A percentile compares a stretch with the other conserved stretches of the same genome.
Evolutionary conservation across 768 basidiomycete species (phyloP).

Genomic region (Rhizopogon roseolus): DNA sequence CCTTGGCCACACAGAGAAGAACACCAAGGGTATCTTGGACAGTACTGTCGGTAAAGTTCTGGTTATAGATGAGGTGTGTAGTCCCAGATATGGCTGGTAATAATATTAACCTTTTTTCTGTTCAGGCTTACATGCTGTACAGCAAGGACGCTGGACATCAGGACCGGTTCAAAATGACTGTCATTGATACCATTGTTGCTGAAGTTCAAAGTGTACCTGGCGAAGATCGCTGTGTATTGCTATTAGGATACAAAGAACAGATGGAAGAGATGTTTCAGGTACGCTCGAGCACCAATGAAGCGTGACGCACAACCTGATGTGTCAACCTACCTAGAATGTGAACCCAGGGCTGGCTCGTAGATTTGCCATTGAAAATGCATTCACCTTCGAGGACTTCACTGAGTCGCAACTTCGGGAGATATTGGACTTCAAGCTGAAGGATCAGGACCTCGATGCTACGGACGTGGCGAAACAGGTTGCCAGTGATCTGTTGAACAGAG

Average conservation of each 20-base stretch:
- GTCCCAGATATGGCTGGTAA: background rate
- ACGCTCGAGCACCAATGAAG: constrained; percentile 4
- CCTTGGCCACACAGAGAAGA: constrained; percentile 56
- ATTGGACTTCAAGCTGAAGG: constrained; percentile 50
- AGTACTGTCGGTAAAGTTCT: constrained; percentile 61
- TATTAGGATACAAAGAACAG: constrained; percentile 60
- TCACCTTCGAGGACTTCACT: constrained; percentile 63
- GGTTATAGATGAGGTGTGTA: constrained; percentile 60
- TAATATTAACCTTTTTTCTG: background rate
- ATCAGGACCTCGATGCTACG: constrained; percentile 55
- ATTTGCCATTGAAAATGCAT: constrained; percentile 65
- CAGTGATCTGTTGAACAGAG: constrained; percentile 35
- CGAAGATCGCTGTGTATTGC: constrained; percentile 64
- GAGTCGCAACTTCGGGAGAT: constrained; percentile 47
- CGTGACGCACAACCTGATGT: background rate
- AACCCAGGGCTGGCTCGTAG: constrained; percentile 65
- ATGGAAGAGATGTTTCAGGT: constrained; percentile 78
- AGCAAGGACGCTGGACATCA: constrained; percentile 27
- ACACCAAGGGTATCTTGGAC: constrained; percentile 60
- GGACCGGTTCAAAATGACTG: constrained; percentile 59
- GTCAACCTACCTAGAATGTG: constrained; percentile 43
- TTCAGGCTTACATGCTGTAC: constrained; percentile 68
- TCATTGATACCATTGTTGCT: constrained; percentile 72
- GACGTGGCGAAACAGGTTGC: constrained; percentile 53
- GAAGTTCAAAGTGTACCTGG: constrained; percentile 67